These are phyloP conservation scores for Lomentospora prolificans DNA, from an alignment of 2,329 filamentous ascomycete species.

Conservation along the genomic window DNA sequence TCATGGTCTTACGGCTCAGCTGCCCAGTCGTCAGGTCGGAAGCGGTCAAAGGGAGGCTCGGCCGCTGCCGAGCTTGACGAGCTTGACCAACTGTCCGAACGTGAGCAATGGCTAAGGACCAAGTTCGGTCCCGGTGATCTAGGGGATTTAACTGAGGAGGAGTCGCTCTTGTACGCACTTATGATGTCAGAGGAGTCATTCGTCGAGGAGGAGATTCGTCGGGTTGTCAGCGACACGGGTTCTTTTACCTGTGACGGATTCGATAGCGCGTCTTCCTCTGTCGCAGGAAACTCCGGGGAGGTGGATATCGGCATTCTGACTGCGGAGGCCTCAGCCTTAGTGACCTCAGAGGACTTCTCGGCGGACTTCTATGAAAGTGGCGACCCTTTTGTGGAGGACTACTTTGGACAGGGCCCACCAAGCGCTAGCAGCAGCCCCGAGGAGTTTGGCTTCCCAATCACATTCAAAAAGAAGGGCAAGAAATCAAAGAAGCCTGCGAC, in stretches of 20 bases:
- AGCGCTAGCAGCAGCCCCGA: constrained; percentile 45
- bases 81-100: constrained; percentile 81
- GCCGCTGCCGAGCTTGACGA: constrained; percentile 59
- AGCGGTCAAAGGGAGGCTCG: constrained; percentile 50
- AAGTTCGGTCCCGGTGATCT: constrained; percentile 73
- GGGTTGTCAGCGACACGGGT: constrained; percentile 37
- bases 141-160: constrained; percentile 54
- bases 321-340: constrained; percentile 21
- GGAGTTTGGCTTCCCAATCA: constrained; percentile 43
- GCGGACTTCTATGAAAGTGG: constrained; percentile 5
- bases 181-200: constrained; percentile 56
- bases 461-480: constrained; percentile 9
- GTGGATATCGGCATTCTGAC: constrained; percentile 44
- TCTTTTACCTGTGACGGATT: constrained; percentile 38
- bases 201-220: constrained; percentile 44
- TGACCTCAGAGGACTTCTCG: constrained; percentile 23
- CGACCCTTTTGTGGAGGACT: constrained; percentile 25
- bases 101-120: constrained; percentile 61
- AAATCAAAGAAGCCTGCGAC: constrained; percentile 4
- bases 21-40: constrained; percentile 64
- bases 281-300: constrained; percentile 38
- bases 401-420: constrained; percentile 54
- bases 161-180: constrained; percentile 54
- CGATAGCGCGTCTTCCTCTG: constrained; percentile 29
- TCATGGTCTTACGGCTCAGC: constrained; percentile 93